Conservation (phyloP, 2,329 filamentous ascomycete genomes). For the Sporothrix brasiliensis region DNA sequence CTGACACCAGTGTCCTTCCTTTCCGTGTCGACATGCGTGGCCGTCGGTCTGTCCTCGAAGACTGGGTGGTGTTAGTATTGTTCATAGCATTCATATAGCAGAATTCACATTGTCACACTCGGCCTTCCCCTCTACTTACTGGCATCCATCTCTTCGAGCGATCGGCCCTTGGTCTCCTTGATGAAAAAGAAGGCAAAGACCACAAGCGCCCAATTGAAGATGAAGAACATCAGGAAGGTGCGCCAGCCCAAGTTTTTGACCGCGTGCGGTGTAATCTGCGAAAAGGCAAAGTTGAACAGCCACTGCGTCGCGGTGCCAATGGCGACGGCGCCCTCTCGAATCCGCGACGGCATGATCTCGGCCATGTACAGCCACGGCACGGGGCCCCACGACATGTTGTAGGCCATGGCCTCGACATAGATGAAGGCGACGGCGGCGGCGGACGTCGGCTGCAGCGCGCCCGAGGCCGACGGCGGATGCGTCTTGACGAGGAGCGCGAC, state of each 20-base stretch:
- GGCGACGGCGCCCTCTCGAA: conserved; percentile 64
- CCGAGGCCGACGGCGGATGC: conserved; percentile 44
- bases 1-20: neutral
- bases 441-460: conserved; percentile 52
- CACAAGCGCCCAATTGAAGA: neutral
- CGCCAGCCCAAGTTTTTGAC: conserved; percentile 4
- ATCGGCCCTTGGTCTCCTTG: conserved; percentile 25
- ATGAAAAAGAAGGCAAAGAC: conserved; percentile 22
- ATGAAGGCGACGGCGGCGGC: conserved; percentile 58
- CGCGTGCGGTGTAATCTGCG: neutral
- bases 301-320: conserved; percentile 70
- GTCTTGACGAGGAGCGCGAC: conserved; percentile 33
- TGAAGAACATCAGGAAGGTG: conserved; percentile 9
- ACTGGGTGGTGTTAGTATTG: neutral
- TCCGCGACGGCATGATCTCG: conserved; percentile 65
- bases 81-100: too few species aligned
- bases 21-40: neutral
- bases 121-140: neutral
- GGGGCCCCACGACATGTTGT: conserved; percentile 63
- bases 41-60: neutral
- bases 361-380: conserved; percentile 57
- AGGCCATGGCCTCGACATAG: conserved; percentile 69
- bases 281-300: conserved; percentile 39
- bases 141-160: conserved; percentile 27
- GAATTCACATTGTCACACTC: too few species aligned